Percentiles rank a stretch among this genome's conserved stretches.
phyloP scores from a whole-genome alignment of 306 rosid genomes.

The Ammopiptanthus mongolicus region DNA sequence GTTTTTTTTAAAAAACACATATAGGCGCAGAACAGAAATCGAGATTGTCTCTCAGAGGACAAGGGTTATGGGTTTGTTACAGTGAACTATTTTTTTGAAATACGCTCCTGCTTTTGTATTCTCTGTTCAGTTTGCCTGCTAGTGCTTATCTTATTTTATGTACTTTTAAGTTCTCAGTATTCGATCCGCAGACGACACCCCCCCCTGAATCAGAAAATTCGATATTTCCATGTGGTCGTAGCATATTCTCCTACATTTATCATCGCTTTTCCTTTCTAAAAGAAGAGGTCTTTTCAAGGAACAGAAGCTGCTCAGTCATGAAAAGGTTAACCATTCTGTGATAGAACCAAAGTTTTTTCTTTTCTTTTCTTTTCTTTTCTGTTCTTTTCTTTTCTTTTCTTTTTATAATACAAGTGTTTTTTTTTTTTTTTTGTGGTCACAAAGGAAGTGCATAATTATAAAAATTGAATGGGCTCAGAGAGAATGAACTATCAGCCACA shows the following conservation, averaged over 20 bases:
- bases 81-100: neutral
- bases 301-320: slow-evolving; percentile 2
- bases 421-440: neutral
- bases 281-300: neutral
- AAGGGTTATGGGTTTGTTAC: neutral
- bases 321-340: neutral
- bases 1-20: too few species aligned
- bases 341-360: neutral
- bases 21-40: neutral
- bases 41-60: neutral
- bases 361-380: too few species aligned
- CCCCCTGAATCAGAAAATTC: neutral
- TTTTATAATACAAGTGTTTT: neutral
- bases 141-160: neutral
- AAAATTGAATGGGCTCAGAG: neutral
- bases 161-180: neutral
- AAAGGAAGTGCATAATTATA: neutral
- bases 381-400: neutral
- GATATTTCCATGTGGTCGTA: slow-evolving; percentile 4
- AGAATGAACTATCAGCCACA: too few species aligned
- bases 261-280: neutral
- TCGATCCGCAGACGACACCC: neutral
- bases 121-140: neutral
- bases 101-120: slow-evolving; percentile 6
- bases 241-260: neutral